Base-by-base conservation (phyloP, 768 basidiomycete species). In the Pisolithus orientalis region DNA sequence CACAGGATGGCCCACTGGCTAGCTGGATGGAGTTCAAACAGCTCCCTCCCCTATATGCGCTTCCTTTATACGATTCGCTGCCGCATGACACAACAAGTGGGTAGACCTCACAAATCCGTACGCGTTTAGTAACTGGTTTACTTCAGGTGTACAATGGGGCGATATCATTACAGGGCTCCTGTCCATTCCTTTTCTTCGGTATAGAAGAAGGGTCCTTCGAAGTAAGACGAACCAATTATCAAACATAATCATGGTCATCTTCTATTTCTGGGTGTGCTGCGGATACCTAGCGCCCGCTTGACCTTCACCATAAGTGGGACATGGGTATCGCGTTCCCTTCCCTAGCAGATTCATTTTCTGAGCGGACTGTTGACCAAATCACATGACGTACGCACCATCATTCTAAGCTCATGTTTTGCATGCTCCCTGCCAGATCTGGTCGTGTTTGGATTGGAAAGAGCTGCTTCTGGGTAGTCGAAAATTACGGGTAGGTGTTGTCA, bases 271-370 rank as follows among this genome's bases (percentile, higher is more conserved):
- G 74, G 72, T 10, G 73, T 72, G 47, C 73, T 76, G 11, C 72
- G 72, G 39, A 80, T 78, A 6, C 79, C 80, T n/a, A 82, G 60
- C 0, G 75, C 65, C 29, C 75, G 76, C 58, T 75, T 79, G 42
- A 57, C 64, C 60, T 70, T 76, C 42, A 77, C 78, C 75, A 78
- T 72, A 50, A 81, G 60, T 14, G 77, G 67, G 39, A 80, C 75
- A 60, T 78, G 76, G 16, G 75, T 59, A 58, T 68, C 65, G 31
- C 56, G 53, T 14, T 40, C 70, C 39, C 71, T 70, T 47, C 78
- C 77, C 77, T 80, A 58, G 31, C 48, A 47, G 8, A 11, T 32
- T 9, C 8, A 32, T 32, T 32, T 32, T 32, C 31, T 32, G 31
- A 32, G 31, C 9, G 10, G 31, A 32, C 31, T 32, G 31, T 11